phyloP scores from a whole-genome alignment of 495 filamentous ascomycete genomes.

The Apiosordaria backusii region DNA sequence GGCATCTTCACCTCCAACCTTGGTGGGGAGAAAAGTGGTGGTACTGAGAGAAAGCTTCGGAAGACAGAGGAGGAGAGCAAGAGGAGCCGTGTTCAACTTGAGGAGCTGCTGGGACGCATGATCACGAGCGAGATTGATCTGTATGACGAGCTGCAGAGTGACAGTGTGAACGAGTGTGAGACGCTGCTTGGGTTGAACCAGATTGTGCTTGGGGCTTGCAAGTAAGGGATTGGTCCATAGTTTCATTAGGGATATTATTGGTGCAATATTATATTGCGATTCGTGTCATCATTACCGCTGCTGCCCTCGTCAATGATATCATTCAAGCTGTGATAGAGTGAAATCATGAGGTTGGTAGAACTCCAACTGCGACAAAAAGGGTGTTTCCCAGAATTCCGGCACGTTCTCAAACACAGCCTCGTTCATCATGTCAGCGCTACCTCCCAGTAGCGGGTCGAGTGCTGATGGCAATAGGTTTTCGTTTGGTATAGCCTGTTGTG shows the following conservation, averaged over 20 bases:
- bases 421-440: background rate
- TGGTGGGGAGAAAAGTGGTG: slow-evolving; percentile 4
- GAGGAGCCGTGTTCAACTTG: slow-evolving; percentile 7
- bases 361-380: background rate
- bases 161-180: slow-evolving; percentile 13
- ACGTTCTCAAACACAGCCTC: background rate
- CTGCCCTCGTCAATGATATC: background rate
- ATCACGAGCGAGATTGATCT: slow-evolving; percentile 13
- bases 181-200: background rate
- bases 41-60: background rate
- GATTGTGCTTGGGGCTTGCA: background rate
- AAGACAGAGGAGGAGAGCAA: background rate
- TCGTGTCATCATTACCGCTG: background rate
- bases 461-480: background rate
- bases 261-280: background rate
- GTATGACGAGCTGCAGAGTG: slow-evolving; percentile 12
- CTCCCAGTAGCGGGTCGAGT: background rate
- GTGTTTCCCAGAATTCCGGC: background rate
- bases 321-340: background rate
- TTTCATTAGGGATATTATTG: background rate
- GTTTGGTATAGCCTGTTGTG: background rate
- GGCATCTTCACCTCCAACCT: slow-evolving; percentile 46
- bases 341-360: background rate
- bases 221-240: background rate
- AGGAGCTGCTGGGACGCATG: slow-evolving; percentile 8